A percentile compares a stretch with the other conserved stretches of the same genome.
These are phyloP conservation scores for Paramecium sexaurelia DNA, from an alignment of 73 alveolate genomes.

Conservation along the genomic window DNA sequence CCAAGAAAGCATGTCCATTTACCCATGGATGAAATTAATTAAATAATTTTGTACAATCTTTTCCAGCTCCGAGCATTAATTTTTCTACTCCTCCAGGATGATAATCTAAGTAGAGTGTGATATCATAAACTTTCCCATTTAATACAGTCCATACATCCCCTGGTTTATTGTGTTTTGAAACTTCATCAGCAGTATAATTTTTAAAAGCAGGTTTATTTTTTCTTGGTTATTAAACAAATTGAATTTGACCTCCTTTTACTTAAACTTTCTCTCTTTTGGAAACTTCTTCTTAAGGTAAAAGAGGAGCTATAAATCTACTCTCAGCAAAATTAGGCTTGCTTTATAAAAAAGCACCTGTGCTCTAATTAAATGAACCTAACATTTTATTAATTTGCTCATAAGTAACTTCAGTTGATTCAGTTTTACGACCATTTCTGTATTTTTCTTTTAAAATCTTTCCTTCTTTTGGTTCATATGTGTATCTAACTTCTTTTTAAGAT, in stretches of 20 bases:
- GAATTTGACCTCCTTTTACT: conserved; percentile 12
- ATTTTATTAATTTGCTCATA: neutral
- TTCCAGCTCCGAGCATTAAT: conserved; percentile 88
- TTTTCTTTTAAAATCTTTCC: neutral
- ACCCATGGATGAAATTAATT: conserved; percentile 94
- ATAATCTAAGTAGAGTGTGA: conserved; percentile 80
- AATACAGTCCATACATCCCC: conserved; percentile 79
- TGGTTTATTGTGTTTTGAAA: conserved; percentile 12
- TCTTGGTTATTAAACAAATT: neutral
- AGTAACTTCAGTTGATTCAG: neutral
- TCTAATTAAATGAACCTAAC: neutral
- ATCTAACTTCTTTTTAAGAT: neutral
- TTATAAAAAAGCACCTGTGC: conserved; percentile 31
- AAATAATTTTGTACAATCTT: conserved; percentile 90
- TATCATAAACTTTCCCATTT: conserved; percentile 88
- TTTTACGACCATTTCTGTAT: conserved; percentile 14
- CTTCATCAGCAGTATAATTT: conserved; percentile 38
- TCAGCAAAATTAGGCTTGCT: neutral
- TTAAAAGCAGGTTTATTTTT: conserved; percentile 22
- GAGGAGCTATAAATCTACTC: conserved; percentile 22
- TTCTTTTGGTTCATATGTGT: conserved; percentile 2
- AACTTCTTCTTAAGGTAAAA: conserved; percentile 23
- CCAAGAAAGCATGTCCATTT: conserved; percentile 79
- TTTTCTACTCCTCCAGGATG: conserved; percentile 97
- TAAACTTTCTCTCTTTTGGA: neutral